Percentiles rank a stretch among this genome's conserved stretches.
Conservation (phyloP, 148 eudicot species). For the Fagopyrum homotropicum region DNA sequence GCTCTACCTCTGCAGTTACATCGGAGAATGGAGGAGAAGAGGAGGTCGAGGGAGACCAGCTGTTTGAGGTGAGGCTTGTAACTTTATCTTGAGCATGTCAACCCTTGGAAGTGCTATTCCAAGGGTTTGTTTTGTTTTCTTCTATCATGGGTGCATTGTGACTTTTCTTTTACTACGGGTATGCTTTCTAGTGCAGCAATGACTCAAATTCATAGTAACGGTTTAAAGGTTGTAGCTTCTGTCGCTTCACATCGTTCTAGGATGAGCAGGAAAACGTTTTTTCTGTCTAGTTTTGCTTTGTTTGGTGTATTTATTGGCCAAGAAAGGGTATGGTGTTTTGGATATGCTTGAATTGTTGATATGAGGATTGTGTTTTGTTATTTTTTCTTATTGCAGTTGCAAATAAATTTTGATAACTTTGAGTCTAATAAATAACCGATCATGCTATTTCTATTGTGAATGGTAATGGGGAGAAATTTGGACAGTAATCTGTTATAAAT, state of each 20-base stretch:
- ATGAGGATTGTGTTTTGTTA: background rate
- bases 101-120: background rate
- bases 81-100: background rate
- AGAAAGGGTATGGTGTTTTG: background rate
- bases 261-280: background rate
- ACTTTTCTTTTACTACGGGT: background rate
- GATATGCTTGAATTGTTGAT: background rate
- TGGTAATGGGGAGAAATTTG: background rate
- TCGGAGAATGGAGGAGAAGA: slow-evolving; percentile 9
- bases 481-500: background rate
- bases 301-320: background rate
- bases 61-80: slow-evolving; percentile 9
- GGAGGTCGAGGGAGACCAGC: slow-evolving; percentile 8
- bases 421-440: background rate
- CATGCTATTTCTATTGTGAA: background rate
- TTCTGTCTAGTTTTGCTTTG: background rate
- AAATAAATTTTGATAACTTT: background rate
- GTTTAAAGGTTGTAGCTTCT: background rate
- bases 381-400: background rate
- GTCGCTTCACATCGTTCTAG: background rate
- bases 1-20: slow-evolving; percentile 12
- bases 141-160: background rate
- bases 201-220: background rate
- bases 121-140: background rate
- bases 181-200: background rate